Evolutionary conservation across 1,284 basidiomycete species (phyloP), one percentile per base, ranked within the genome.

Genomic region (Pascua sp.): DNA sequence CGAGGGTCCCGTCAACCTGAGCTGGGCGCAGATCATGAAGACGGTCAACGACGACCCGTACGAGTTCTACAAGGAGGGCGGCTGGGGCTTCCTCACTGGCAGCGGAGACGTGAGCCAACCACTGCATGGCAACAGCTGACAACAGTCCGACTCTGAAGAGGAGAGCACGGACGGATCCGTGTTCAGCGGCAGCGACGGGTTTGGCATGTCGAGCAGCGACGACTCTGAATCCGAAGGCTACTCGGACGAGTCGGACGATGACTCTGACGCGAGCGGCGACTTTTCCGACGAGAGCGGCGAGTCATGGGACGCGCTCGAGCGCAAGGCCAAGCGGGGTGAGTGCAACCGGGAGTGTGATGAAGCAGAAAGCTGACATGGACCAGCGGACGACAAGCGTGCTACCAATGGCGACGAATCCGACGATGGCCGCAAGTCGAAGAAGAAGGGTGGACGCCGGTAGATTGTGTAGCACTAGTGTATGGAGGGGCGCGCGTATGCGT

Each of bases 11-110:
- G 92, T 98, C 79, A 98, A 98, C 78, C 81, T 98, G 77, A 96
- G 97, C 72, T 98, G 96, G 96, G 86, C 87, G 15, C 90, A 90
- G 4, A 97, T 99, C 73, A 96, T 96, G 91, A 95, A 94, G 78
- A 91, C 91, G 38, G 87, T 96, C 78, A 95, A 95, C 67, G 94
- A 97, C 63, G 90, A 90, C 68, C 94, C 96, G 0, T 87, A 91
- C 69, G 91, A 90, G 51, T 99, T 98, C 81, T 99, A 96, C 85
- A 88, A 87, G 63, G 86, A 90, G 55, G 94, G 93, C 36, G 96
- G 96, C 38, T 98, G 96, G 96, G 82, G 80, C 57, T 98, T 96
- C 86, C 82, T 98, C 57, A 77, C 81, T n/a, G 85, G 84, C 11
- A 83, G 80, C 51, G 86, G 83, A 49, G 86, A 82, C 58, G 24